Evolutionary conservation across 345 rosid genomes (phyloP).

Genomic region (Gossypium turneri): DNA sequence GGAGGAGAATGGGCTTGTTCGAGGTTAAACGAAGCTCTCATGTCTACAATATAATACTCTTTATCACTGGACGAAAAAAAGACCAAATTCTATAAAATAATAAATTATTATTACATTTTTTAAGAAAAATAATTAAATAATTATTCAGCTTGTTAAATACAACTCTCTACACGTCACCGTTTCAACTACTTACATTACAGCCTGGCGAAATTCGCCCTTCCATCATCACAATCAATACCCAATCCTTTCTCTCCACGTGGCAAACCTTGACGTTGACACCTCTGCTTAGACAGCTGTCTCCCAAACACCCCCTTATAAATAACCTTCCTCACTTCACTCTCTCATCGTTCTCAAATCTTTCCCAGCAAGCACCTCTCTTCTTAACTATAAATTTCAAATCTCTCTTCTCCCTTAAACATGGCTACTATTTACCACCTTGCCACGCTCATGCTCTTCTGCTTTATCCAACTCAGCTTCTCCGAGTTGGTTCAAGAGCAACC

Average conservation of each 20-base stretch:
- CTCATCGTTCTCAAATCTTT: not conserved
- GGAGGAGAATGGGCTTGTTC: fast-evolving
- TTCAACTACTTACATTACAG: conserved; percentile 6
- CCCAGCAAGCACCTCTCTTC: not conserved
- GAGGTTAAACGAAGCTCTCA: too few relatives aligned
- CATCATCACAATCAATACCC: conserved; percentile 2
- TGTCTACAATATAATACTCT: too few relatives aligned
- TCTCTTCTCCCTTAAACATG: conserved; percentile 23
- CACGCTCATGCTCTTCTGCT: conserved; percentile 26
- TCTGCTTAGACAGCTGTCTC: conserved; percentile 27
- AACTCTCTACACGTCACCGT: conserved; percentile 1
- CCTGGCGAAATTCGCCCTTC: not conserved
- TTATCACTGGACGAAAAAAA: too few relatives aligned
- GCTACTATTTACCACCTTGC: conserved; percentile 35
- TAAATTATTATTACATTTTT: too few relatives aligned
- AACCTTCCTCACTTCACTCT: too few relatives aligned
- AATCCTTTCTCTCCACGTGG: conserved; percentile 20
- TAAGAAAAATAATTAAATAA: too few relatives aligned
- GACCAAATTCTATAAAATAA: too few relatives aligned
- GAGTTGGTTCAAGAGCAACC: conserved; percentile 80
- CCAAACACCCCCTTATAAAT: conserved; percentile 21
- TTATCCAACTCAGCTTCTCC: conserved; percentile 22
- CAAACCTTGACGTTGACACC: conserved; percentile 16
- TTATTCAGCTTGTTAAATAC: too few relatives aligned
- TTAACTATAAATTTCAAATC: not conserved